These are phyloP conservation scores for Naganishia sp. DNA, from an alignment of 1,284 basidiomycete species.

Conservation along the genomic window DNA sequence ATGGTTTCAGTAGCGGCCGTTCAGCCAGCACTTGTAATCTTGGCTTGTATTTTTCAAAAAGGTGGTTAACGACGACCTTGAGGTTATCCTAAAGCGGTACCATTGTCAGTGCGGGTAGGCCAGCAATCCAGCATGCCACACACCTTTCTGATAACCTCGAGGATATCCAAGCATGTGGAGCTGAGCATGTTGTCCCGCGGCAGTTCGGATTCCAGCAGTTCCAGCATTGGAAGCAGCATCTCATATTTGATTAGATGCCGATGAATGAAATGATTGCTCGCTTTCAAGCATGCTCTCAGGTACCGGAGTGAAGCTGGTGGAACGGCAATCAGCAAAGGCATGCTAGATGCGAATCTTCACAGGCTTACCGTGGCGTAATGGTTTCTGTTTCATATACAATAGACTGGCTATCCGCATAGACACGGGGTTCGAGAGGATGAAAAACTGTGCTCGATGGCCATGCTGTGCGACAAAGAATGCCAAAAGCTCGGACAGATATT, in stretches of 20 bases:
- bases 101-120: conserved; percentile 6
- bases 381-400: conserved; percentile 81
- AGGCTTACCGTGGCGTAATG: conserved; percentile 75
- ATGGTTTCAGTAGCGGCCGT: conserved; percentile 44
- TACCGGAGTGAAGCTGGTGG: conserved; percentile 79
- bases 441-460: conserved; percentile 86
- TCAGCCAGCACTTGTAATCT: conserved; percentile 68
- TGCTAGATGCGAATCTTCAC: background rate
- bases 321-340: background rate
- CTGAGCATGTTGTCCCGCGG: conserved; percentile 86
- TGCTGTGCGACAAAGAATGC: conserved; percentile 87
- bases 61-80: conserved; percentile 77
- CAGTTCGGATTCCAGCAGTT: conserved; percentile 77
- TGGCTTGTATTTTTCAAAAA: conserved; percentile 75
- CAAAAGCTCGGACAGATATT: conserved; percentile 84
- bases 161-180: conserved; percentile 92
- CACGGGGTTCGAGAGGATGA: conserved; percentile 76
- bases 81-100: conserved; percentile 71
- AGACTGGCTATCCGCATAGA: conserved; percentile 72
- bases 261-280: conserved; percentile 83
- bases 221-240: conserved; percentile 76
- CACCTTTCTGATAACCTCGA: conserved; percentile 85
- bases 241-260: conserved; percentile 83
- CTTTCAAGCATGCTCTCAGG: conserved; percentile 80
- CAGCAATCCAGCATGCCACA: conserved; percentile 39